phyloP scores from a whole-genome alignment of 768 basidiomycete species.

The Mycena epipterygia region DNA sequence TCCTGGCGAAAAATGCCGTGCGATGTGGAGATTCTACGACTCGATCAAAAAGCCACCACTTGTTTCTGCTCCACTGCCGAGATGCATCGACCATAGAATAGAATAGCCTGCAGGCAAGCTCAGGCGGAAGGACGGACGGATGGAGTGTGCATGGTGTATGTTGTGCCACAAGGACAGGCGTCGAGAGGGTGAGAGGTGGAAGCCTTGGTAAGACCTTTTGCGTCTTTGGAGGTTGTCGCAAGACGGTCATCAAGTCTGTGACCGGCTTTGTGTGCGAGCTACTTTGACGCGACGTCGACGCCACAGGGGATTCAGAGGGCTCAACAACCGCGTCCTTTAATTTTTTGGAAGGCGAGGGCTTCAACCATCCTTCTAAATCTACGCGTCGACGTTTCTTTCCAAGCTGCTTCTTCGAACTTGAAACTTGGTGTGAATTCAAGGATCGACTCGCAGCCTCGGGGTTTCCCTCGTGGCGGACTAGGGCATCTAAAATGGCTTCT shows the following conservation, averaged over 20 bases:
- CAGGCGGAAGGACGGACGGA: conserved; percentile 74
- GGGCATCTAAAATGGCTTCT: conserved; percentile 67
- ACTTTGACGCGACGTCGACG: conserved; percentile 16
- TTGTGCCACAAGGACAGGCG: conserved; percentile 72
- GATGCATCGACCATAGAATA: conserved; percentile 78
- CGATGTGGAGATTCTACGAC: conserved; percentile 88
- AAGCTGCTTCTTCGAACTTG: conserved; percentile 32
- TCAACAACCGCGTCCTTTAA: conserved; percentile 5
- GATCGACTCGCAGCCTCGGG: conserved; percentile 62
- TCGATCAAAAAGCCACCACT: conserved; percentile 89
- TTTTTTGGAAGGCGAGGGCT: conserved; percentile 41
- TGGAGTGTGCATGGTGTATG: conserved; percentile 86
- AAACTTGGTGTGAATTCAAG: conserved; percentile 45
- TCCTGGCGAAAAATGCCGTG: conserved; percentile 82
- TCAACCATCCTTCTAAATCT: conserved; percentile 73
- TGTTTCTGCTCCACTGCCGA: conserved; percentile 75
- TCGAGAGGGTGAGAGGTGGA: conserved; percentile 74
- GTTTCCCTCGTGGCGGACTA: conserved; percentile 70
- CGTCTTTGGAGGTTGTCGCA: conserved; percentile 63
- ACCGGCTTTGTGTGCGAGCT: conserved; percentile 44
- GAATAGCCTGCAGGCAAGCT: conserved; percentile 82
- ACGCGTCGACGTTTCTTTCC: conserved; percentile 65
- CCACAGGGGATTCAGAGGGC: neutral
- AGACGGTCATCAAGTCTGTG: conserved; percentile 67
- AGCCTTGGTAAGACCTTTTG: conserved; percentile 54